Base-by-base conservation (phyloP, 2,329 filamentous ascomycete genomes). In the Sphaerulina vaccinii region DNA sequence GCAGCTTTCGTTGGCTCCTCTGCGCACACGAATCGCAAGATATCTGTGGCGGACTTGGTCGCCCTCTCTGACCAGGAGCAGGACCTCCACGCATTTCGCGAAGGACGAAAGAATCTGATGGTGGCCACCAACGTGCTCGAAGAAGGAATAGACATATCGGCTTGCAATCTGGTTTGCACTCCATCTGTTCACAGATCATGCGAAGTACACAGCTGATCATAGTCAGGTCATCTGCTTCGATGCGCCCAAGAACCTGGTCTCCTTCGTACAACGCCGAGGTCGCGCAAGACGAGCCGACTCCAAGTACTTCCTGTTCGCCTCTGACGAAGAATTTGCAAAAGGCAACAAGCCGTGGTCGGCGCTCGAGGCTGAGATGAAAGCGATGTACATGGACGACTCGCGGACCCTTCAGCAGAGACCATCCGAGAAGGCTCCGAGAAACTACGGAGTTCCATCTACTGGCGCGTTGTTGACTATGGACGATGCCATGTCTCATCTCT, bases 341-440 rank as follows among this genome's bases (percentile, higher is more conserved):
- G 63, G 68, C 38, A 58, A 75, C 1, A 59, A 67, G 2, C 75
- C 79, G 21, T 95, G 88, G 86, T 72, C 81, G 21, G 63, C 67
- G 0, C 74, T 93, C 13, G 92, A 96, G 65, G 67, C 75, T 2
- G 74, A 82, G n/a, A 90, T 96, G 85, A 87, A 84, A 60, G 65
- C 70, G 40, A 77, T 79, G 0, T 95, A 89, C 61, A 78, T 84
- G 55, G 79, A 88, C 38, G 82, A 90, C 5, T 67, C 78, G 54
- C 75, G 85, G 18, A 69, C 78, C 44, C 64, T 51, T 2, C 41
- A 33, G 5, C 48, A 75, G 16, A 64, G 73, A 11, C 65, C 75
- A 40, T 59, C 67, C 2, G 68, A 75, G 42, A 66, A 6, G 67
- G 74, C 29, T 70, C 79, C 56, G 48, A 63, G 15, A 70, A 70